Evolutionary conservation across 768 basidiomycete genomes (phyloP).

Genomic region (Leccinellum luteum): DNA sequence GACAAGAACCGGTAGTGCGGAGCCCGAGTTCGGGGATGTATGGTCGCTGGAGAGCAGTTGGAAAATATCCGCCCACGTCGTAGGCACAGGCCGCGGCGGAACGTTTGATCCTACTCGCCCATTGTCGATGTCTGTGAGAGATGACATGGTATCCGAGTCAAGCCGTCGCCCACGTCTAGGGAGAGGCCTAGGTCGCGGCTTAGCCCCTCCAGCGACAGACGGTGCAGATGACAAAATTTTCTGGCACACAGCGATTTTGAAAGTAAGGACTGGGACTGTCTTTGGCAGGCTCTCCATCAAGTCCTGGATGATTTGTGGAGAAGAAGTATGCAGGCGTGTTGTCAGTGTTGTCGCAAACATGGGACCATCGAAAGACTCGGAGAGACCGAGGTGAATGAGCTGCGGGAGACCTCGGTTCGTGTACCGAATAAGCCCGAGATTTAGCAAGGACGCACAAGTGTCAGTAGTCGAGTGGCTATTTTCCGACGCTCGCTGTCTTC

Average conservation of each 20-base stretch:
- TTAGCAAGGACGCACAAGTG: conserved; percentile 25
- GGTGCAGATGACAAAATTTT: conserved; percentile 34
- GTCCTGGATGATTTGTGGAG: conserved; percentile 28
- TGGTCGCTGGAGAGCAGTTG: conserved; percentile 20
- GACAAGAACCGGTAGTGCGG: conserved; percentile 10
- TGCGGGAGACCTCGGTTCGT: conserved; percentile 15
- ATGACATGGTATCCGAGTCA: conserved; percentile 4
- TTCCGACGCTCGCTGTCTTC: conserved; percentile 27
- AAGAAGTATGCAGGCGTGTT: conserved; percentile 32
- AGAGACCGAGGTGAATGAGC: conserved; percentile 42
- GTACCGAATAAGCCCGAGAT: not conserved
- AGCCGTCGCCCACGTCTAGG: conserved; percentile 22
- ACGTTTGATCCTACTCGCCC: conserved; percentile 19
- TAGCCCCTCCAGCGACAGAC: conserved; percentile 9
- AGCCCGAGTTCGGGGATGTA: conserved; percentile 4
- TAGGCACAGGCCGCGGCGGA: conserved; percentile 25
- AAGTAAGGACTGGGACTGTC: conserved; percentile 35
- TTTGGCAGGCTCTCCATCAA: conserved; percentile 38
- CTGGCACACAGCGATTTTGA: conserved; percentile 45
- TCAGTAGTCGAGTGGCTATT: conserved; percentile 35
- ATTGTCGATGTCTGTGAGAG: conserved; percentile 4
- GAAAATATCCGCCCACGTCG: conserved; percentile 28
- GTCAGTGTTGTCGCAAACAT: conserved; percentile 37
- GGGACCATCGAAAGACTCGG: conserved; percentile 36
- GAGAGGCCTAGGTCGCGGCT: conserved; percentile 36